phyloP scores from a whole-genome alignment of 2,329 filamentous ascomycete species.

The Eurotiales sp. region DNA sequence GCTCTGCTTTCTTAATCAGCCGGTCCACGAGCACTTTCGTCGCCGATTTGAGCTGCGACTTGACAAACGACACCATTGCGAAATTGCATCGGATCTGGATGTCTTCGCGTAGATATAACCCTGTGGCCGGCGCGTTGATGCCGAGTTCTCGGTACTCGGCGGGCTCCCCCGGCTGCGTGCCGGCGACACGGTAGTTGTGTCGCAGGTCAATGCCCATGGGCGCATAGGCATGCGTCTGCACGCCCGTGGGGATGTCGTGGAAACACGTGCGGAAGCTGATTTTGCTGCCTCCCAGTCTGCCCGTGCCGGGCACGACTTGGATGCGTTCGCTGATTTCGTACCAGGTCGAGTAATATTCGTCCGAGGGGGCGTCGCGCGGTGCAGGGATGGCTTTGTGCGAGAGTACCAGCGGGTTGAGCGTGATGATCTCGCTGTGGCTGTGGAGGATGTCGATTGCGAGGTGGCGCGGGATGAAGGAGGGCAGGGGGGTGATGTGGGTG shows the following conservation, averaged over 20 bases:
- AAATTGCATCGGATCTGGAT: constrained; percentile 77
- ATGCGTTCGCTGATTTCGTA: constrained; percentile 74
- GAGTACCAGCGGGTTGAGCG: constrained; percentile 76
- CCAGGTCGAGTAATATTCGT: constrained; percentile 70
- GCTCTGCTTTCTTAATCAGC: constrained; percentile 49
- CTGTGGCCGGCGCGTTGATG: constrained; percentile 58
- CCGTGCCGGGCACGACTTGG: constrained; percentile 61
- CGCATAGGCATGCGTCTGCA: constrained; percentile 83
- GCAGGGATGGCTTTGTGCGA: constrained; percentile 65
- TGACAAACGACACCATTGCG: constrained; percentile 70
- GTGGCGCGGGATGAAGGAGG: constrained; percentile 61
- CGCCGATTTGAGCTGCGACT: constrained; percentile 73
- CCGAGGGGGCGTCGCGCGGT: constrained; percentile 61
- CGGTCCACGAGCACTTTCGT: constrained; percentile 66
- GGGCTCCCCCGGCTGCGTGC: constrained; percentile 68
- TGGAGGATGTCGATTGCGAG: constrained; percentile 69
- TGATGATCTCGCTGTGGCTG: constrained; percentile 76
- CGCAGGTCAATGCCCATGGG: constrained; percentile 75
- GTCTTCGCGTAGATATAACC: constrained; percentile 76
- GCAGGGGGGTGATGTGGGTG: constrained; percentile 73
- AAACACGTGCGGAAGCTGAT: constrained; percentile 77
- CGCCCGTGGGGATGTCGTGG: constrained; percentile 65
- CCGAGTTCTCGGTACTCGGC: constrained; percentile 66
- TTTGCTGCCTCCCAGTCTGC: constrained; percentile 57
- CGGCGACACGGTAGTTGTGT: constrained; percentile 71